Evolutionary conservation across 2,329 filamentous ascomycete species (phyloP).

Genomic region (Talaromyces albobiverticillius): DNA sequence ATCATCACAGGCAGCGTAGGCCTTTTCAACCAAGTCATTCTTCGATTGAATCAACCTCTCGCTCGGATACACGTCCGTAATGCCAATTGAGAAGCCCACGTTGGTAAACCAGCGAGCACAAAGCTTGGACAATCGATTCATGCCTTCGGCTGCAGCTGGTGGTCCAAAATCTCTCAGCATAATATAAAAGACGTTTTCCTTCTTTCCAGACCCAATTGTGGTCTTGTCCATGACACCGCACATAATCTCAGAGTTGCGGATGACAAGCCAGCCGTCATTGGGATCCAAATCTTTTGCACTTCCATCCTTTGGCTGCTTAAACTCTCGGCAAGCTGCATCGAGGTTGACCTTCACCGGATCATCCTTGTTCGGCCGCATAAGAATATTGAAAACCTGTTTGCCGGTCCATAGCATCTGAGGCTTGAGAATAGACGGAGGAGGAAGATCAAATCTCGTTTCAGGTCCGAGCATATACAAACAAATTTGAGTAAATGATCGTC

Average conservation of each 20-base stretch:
- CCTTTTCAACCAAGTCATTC: slow-evolving; percentile 68
- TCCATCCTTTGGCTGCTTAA: slow-evolving; percentile 39
- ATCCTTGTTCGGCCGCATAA: slow-evolving; percentile 85
- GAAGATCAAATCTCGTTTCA: slow-evolving; percentile 74
- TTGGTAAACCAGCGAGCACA: slow-evolving; percentile 87
- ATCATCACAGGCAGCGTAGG: slow-evolving; percentile 78
- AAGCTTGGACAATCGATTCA: slow-evolving; percentile 90
- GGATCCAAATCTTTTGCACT: slow-evolving; percentile 63
- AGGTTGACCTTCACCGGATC: slow-evolving; percentile 83
- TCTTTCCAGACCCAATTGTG: slow-evolving; percentile 95
- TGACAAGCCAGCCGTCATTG: slow-evolving; percentile 85
- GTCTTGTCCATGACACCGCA: slow-evolving; percentile 97
- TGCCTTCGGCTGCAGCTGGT: slow-evolving; percentile 80
- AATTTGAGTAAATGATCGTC: slow-evolving; percentile 82
- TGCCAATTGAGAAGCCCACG: slow-evolving; percentile 92
- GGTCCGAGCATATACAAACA: slow-evolving; percentile 92
- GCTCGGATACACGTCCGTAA: slow-evolving; percentile 89
- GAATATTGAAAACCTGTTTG: slow-evolving; percentile 90
- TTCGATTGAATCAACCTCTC: slow-evolving; percentile 69
- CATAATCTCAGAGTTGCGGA: slow-evolving; percentile 96
- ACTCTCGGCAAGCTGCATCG: slow-evolving; percentile 87
- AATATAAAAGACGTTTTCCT: slow-evolving; percentile 95
- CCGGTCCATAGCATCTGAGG: slow-evolving; percentile 90
- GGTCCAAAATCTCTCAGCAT: slow-evolving; percentile 93
- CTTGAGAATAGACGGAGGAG: slow-evolving; percentile 80